Base-by-base conservation (phyloP, 495 filamentous ascomycete species). In the Podospora fimiseda region DNA sequence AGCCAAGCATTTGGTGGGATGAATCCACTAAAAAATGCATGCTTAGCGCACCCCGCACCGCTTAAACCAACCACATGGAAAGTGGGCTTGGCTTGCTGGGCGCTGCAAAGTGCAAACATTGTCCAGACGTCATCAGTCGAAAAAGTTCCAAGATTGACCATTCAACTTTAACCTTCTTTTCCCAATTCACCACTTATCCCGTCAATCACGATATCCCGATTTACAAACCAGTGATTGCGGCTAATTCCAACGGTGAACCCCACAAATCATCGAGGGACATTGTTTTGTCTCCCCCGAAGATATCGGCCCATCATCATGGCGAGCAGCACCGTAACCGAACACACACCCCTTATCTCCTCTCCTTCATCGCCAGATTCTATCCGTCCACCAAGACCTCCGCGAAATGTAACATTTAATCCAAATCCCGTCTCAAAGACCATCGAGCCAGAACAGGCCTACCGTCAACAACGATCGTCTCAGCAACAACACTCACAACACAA, bases 381-480 rank as follows among this genome's bases (percentile, higher is more conserved):
- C n/a, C 66, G 70, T 11, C 66, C 70, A 6, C 55, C 67, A 9
- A 63, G 60, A 42, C 63, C 68, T 15, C 56, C 60, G 27, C 69
- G 74, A 45, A 75, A 61, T 45, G 74, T 78, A 59, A 76, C 74
- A 6, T 78, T 78, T 60, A 74, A 75, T 41, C 64, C 71, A 16
- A 76, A 76, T 48, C 74, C 74, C 48, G 70, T 76, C 45, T 65
- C 65, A 43, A 71, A 73, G 55, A 78, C 74, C 22, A 75, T 78
- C 54, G 72, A 75, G 51, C 72, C 72, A 14, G 74, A 74, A 19
- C 60, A 69, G 8, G 46, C 48, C 13, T 55, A 60, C 42, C 58
- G 57, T 3, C 40, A 50, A 15, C 24, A 38, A 20, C 50, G 49
- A 18, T 20, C n/a, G n/a, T 38, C 48, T 15, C 57, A 51, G 9